Evolutionary conservation across 2,329 filamentous ascomycete species (phyloP).

Genomic region (Cladophialophora bantiana): DNA sequence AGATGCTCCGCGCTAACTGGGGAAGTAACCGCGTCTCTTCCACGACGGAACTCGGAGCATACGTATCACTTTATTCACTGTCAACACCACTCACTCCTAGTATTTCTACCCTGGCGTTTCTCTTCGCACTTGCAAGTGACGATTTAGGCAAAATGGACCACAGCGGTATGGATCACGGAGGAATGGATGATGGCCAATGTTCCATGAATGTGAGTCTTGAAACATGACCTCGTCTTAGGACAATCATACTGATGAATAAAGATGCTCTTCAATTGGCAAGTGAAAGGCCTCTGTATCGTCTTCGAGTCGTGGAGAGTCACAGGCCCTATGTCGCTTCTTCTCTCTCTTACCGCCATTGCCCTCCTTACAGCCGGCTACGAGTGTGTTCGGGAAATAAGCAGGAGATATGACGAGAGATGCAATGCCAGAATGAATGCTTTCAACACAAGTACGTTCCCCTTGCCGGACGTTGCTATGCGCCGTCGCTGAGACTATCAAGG

Average conservation of each 20-base stretch:
- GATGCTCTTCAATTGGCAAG: constrained; percentile 99
- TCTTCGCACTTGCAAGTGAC: background rate
- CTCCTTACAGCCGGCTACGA: constrained; percentile 92
- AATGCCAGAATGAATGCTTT: constrained; percentile 45
- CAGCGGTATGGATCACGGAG: constrained; percentile 36
- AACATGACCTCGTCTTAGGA: background rate
- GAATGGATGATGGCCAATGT: constrained; percentile 71
- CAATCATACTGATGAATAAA: constrained; percentile 48
- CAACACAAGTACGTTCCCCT: constrained; percentile 35
- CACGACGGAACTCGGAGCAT: background rate
- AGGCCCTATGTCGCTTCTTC: constrained; percentile 73
- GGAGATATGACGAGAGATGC: constrained; percentile 73
- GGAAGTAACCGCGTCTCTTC: background rate
- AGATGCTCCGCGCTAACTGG: background rate
- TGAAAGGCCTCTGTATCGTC: constrained; percentile 91
- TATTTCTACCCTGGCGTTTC: background rate
- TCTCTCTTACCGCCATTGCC: constrained; percentile 83
- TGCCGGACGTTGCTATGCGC: constrained; percentile 12
- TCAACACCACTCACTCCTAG: background rate
- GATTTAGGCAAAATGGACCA: constrained; percentile 9
- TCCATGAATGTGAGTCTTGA: constrained; percentile 80
- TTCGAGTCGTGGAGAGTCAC: constrained; percentile 90
- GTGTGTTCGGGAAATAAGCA: constrained; percentile 76
- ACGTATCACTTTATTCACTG: background rate
- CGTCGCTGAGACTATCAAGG: constrained; percentile 39